Evolutionary conservation across 192 early-diverging fungal genomes (phyloP).

Genomic region (Backusella luteola): DNA sequence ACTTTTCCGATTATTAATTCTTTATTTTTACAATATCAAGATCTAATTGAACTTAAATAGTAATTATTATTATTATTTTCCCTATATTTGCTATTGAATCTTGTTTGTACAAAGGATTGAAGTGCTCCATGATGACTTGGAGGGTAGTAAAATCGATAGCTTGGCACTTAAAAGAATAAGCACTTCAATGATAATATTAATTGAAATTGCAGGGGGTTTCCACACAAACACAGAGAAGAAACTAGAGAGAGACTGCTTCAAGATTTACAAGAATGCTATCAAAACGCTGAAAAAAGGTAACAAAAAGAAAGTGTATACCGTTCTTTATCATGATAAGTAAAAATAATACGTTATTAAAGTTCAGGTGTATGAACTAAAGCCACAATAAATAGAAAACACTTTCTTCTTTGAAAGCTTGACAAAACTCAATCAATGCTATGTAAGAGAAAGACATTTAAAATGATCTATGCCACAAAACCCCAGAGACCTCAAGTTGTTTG

Average conservation of each 20-base stretch:
- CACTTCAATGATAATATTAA: not conserved
- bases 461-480: not conserved
- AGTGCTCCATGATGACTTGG: not conserved
- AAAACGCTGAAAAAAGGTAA: not conserved
- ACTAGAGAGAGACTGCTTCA: not conserved
- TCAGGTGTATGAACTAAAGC: not conserved
- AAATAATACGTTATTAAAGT: too few relatives aligned
- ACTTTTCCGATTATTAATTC: slow-evolving; percentile 1
- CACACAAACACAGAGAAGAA: slow-evolving; percentile 2
- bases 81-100: not conserved
- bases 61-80: slow-evolving; percentile 1
- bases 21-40: slow-evolving; percentile 2
- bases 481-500: not conserved
- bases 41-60: not conserved
- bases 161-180: slow-evolving; percentile 2
- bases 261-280: not conserved
- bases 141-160: not conserved
- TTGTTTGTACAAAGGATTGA: not conserved
- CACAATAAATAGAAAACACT: not conserved
- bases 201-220: not conserved
- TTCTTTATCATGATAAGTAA: not conserved
- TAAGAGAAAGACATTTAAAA: slow-evolving; percentile 7
- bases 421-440: not conserved
- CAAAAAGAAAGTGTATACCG: not conserved
- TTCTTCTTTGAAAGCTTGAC: slow-evolving; percentile 9